phyloP scores from a whole-genome alignment of 352 stramenopile species.

The Globisporangium iwayamae region DNA sequence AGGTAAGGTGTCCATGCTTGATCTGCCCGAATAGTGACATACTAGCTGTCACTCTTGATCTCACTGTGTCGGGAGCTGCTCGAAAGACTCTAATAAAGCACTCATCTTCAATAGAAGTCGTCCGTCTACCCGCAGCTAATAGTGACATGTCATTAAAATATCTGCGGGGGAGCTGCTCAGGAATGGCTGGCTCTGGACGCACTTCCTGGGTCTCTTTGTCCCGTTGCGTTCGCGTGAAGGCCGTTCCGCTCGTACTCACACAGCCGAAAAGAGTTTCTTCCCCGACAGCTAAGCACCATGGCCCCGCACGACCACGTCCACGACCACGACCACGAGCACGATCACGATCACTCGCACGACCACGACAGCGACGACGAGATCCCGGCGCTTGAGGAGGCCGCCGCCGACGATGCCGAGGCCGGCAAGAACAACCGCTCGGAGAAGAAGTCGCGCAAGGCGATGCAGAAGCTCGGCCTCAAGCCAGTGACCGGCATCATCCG shows the following conservation, averaged over 20 bases:
- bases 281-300: constrained; percentile 28
- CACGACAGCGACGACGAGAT: constrained; percentile 81
- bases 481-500: constrained; percentile 94
- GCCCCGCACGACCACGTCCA: constrained; percentile 39
- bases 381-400: constrained; percentile 71
- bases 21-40: not conserved
- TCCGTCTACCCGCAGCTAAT: not conserved
- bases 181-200: not conserved
- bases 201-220: not conserved
- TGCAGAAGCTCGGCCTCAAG: constrained; percentile 99
- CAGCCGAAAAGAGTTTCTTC: not conserved
- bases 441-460: constrained; percentile 99
- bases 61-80: not conserved
- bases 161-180: too few relatives aligned
- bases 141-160: too few relatives aligned
- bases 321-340: constrained; percentile 33
- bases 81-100: not conserved
- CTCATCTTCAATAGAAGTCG: not conserved
- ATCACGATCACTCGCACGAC: constrained; percentile 36
- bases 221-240: not conserved
- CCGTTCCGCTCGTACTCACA: not conserved
- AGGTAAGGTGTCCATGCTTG: not conserved
- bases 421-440: constrained; percentile 96
- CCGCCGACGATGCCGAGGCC: constrained; percentile 59
- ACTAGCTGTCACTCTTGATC: not conserved